phyloP scores from a whole-genome alignment of 305 asterid species.

The Fraxinus albicans region DNA sequence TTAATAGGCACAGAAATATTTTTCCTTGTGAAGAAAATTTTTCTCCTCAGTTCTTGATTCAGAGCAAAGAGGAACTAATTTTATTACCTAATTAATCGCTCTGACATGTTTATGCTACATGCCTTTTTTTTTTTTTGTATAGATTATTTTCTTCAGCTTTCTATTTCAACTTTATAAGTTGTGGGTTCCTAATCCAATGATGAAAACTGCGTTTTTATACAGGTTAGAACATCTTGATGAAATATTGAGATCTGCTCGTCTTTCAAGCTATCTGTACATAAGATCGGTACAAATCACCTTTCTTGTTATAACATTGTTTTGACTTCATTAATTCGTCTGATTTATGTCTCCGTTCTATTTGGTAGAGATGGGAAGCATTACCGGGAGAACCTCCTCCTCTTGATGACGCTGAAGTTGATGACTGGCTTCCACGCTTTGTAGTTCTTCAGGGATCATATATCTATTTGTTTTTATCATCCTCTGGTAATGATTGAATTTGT shows the following conservation, averaged over 20 bases:
- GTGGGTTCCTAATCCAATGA: not conserved
- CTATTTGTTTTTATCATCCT: slow-evolving; percentile 59
- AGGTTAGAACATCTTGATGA: slow-evolving; percentile 94
- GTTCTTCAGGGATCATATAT: slow-evolving; percentile 82
- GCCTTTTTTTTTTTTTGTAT: not conserved
- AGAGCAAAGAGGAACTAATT: not conserved
- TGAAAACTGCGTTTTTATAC: slow-evolving; percentile 17
- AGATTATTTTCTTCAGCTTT: not conserved
- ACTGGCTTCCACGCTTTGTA: slow-evolving; percentile 91
- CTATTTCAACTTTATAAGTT: not conserved
- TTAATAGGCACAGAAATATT: not conserved
- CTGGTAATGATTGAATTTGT: slow-evolving; percentile 46
- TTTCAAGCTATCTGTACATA: slow-evolving; percentile 75
- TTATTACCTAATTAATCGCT: not conserved
- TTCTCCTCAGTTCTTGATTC: not conserved
- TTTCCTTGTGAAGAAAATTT: not conserved
- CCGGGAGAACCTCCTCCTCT: slow-evolving; percentile 89
- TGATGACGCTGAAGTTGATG: slow-evolving; percentile 87
- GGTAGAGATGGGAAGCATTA: slow-evolving; percentile 86
- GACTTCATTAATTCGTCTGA: slow-evolving; percentile 8
- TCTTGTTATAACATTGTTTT: not conserved
- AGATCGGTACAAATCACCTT: slow-evolving; percentile 52
- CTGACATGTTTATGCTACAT: not conserved
- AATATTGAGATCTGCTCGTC: slow-evolving; percentile 73
- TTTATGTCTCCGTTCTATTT: slow-evolving; percentile 19